These are phyloP conservation scores for Pseudogymnoascus sp. DNA, from an alignment of 2,329 filamentous ascomycete species.

Conservation along the genomic window DNA sequence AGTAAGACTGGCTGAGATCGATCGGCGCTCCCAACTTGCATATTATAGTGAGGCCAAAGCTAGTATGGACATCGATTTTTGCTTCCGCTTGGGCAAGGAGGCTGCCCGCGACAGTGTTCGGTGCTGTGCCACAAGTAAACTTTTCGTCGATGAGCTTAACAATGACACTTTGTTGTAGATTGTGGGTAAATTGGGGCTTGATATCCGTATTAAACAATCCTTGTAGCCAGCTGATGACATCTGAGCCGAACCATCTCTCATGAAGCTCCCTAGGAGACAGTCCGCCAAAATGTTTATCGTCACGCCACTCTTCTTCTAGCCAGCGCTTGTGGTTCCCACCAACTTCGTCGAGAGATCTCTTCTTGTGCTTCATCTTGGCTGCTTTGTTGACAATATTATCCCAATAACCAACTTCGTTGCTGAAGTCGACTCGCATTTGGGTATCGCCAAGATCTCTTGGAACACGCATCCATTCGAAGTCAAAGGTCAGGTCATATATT, in stretches of 20 bases:
- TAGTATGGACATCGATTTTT: slow-evolving; percentile 12
- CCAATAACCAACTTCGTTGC: slow-evolving; percentile 33
- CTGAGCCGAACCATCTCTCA: slow-evolving; percentile 25
- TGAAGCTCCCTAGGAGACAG: slow-evolving; percentile 21
- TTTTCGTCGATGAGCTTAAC: slow-evolving; percentile 15
- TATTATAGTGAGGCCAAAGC: slow-evolving; percentile 17
- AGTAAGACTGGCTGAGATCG: background rate
- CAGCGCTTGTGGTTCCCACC: slow-evolving; percentile 22
- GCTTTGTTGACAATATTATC: slow-evolving; percentile 21
- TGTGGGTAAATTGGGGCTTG: slow-evolving; percentile 18
- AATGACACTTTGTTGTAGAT: slow-evolving; percentile 12
- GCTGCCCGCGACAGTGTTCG: slow-evolving; percentile 7
- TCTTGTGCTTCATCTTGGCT: background rate
- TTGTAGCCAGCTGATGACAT: slow-evolving; percentile 21
- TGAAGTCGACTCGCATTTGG: slow-evolving; percentile 34
- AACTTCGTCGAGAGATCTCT: slow-evolving; percentile 12
- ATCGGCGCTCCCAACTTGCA: slow-evolving; percentile 1
- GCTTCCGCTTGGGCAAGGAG: slow-evolving; percentile 10
- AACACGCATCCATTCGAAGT: slow-evolving; percentile 32
- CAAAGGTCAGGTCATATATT: slow-evolving; percentile 33
- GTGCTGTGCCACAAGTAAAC: slow-evolving; percentile 8
- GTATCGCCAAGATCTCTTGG: slow-evolving; percentile 26
- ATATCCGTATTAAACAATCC: slow-evolving; percentile 14
- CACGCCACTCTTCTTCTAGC: slow-evolving; percentile 26
- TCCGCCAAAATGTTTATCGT: slow-evolving; percentile 20